Conservation (phyloP, 495 filamentous ascomycete genomes). For the Trichocladium antarcticum region DNA sequence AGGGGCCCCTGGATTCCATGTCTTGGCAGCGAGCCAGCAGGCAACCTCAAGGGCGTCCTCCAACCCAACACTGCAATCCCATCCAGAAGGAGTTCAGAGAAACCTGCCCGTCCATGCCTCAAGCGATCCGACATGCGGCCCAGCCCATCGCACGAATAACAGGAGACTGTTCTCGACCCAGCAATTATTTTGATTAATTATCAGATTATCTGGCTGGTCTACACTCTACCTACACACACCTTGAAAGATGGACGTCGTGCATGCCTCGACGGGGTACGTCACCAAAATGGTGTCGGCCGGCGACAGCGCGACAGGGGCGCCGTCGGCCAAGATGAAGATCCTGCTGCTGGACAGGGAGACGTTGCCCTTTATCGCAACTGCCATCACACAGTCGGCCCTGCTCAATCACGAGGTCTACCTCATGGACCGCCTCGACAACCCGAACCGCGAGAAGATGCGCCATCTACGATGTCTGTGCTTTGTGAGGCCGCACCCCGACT, state of each 20-base stretch:
- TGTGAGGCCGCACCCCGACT: conserved; percentile 78
- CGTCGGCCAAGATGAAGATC: conserved; percentile 97
- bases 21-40: neutral
- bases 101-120: neutral
- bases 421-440: conserved; percentile 88
- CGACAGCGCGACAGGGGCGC: conserved; percentile 54
- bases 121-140: neutral
- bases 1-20: neutral
- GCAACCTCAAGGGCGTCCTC: neutral
- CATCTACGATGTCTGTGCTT: conserved; percentile 91
- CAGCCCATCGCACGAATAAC: neutral
- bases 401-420: conserved; percentile 96
- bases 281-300: conserved; percentile 91
- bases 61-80: neutral
- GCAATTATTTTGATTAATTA: neutral
- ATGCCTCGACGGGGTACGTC: conserved; percentile 88
- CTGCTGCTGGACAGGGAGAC: conserved; percentile 90
- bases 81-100: too few relatives aligned
- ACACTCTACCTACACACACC: too few relatives aligned
- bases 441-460: conserved; percentile 90
- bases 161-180: neutral
- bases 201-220: too few relatives aligned
- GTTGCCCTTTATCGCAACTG: conserved; percentile 83
- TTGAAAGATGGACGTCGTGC: conserved; percentile 74
- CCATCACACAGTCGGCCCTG: conserved; percentile 90